A percentile compares a stretch with the other conserved stretches of the same genome.
Evolutionary conservation across 1,139 yeast genomes (phyloP).

Genomic region (Candida buenavistaensis): DNA sequence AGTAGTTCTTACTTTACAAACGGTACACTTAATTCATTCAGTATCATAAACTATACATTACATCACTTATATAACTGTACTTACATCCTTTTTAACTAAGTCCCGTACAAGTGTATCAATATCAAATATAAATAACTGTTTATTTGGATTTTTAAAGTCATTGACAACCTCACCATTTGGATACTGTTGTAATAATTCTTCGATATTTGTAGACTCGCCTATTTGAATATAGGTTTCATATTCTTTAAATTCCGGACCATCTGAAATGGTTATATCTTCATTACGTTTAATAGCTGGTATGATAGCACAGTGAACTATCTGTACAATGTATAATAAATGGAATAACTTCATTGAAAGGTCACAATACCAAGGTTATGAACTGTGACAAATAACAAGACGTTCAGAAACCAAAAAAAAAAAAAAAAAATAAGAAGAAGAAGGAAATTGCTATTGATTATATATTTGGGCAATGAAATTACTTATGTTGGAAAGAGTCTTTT

Average conservation of each 20-base stretch:
- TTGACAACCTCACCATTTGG: slow-evolving; percentile 11
- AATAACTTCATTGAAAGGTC: too few relatives aligned
- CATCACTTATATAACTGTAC: too few relatives aligned
- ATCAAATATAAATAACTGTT: slow-evolving; percentile 9
- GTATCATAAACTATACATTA: too few relatives aligned
- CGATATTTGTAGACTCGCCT: background rate
- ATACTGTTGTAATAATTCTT: slow-evolving; percentile 2
- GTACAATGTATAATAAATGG: background rate
- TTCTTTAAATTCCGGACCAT: background rate
- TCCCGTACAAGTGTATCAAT: slow-evolving; percentile 4
- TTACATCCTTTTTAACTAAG: background rate
- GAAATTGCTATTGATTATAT: too few relatives aligned
- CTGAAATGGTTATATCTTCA: background rate
- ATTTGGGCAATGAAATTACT: too few relatives aligned
- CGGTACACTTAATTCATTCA: too few relatives aligned
- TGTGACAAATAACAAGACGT: too few relatives aligned
- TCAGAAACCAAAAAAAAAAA: too few relatives aligned
- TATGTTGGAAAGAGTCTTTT: too few relatives aligned
- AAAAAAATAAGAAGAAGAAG: too few relatives aligned
- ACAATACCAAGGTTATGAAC: too few relatives aligned
- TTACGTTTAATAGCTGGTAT: background rate
- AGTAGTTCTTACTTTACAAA: too few relatives aligned
- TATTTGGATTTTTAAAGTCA: slow-evolving; percentile 8
- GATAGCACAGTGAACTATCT: background rate
- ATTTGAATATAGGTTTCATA: slow-evolving; percentile 1